These are phyloP conservation scores for Lentinus tigrinus DNA, from an alignment of 768 basidiomycete species.

Conservation along the genomic window DNA sequence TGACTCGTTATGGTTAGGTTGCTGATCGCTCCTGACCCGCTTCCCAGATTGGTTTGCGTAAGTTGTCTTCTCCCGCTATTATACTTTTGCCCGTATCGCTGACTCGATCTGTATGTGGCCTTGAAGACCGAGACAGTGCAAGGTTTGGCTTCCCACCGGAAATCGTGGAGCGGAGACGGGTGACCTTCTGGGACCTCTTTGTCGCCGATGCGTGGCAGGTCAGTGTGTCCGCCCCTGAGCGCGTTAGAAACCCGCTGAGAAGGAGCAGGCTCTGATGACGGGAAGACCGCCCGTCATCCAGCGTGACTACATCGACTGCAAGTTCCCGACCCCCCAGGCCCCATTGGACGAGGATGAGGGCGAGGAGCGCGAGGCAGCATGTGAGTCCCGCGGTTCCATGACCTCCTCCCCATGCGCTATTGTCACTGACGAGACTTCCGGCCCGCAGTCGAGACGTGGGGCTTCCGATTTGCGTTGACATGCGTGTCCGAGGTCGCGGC, in stretches of 20 bases:
- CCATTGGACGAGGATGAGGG: conserved; percentile 29
- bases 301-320: conserved; percentile 66
- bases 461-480: conserved; percentile 62
- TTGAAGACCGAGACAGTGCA: conserved; percentile 68
- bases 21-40: not conserved
- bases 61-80: conserved; percentile 18
- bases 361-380: conserved; percentile 16
- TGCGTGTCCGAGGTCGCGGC: conserved; percentile 63
- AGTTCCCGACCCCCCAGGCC: conserved; percentile 39
- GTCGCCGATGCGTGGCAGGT: conserved; percentile 71
- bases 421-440: not conserved
- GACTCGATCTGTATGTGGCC: not conserved
- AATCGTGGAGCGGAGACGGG: conserved; percentile 62
- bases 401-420: not conserved
- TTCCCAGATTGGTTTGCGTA: conserved; percentile 42
- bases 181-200: conserved; percentile 79
- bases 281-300: conserved; percentile 72
- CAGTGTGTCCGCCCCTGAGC: conserved; percentile 18
- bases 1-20: conserved; percentile 17
- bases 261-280: conserved; percentile 57
- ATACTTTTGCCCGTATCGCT: not conserved
- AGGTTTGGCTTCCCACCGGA: conserved; percentile 60
- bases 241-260: not conserved
- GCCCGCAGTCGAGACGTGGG: conserved; percentile 55
- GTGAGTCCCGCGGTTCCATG: not conserved